A percentile compares a stretch with the other conserved stretches of the same genome.
phyloP scores from a whole-genome alignment of 306 rosid genomes.

The Ochetophila trinervis region DNA sequence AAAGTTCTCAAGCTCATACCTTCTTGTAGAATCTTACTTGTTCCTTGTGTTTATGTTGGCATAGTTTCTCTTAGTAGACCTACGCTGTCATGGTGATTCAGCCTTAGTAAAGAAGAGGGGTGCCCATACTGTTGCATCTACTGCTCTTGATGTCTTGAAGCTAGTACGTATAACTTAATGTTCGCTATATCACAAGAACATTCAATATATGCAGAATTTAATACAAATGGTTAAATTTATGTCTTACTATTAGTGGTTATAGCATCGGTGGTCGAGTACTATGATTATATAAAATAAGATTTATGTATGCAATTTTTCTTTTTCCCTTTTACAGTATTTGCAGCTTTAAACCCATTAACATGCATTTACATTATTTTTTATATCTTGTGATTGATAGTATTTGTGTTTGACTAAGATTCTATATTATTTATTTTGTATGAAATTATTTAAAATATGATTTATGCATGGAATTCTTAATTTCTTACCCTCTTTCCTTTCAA shows the following conservation, averaged over 20 bases:
- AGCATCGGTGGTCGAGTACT: too few species aligned
- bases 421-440: neutral
- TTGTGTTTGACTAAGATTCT: neutral
- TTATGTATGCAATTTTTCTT: too few species aligned
- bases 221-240: too few species aligned
- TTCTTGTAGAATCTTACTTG: slow-evolving; percentile 13
- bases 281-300: too few species aligned
- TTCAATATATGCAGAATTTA: too few species aligned
- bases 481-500: too few species aligned
- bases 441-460: too few species aligned
- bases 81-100: slow-evolving; percentile 95
- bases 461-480: too few species aligned
- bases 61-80: slow-evolving; percentile 85
- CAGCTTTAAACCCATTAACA: too few species aligned
- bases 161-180: slow-evolving; percentile 43
- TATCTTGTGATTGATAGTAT: neutral
- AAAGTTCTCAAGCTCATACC: neutral
- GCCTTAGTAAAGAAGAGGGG: slow-evolving; percentile 60
- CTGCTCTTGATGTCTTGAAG: slow-evolving; percentile 89
- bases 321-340: too few species aligned
- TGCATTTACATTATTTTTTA: too few species aligned
- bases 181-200: neutral
- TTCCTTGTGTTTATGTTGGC: slow-evolving; percentile 20
- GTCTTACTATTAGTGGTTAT: too few species aligned
- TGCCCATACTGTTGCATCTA: slow-evolving; percentile 72